Evolutionary conservation across 1,284 basidiomycete genomes (phyloP).

Genomic region (Austroboletus novae-zelandiae): DNA sequence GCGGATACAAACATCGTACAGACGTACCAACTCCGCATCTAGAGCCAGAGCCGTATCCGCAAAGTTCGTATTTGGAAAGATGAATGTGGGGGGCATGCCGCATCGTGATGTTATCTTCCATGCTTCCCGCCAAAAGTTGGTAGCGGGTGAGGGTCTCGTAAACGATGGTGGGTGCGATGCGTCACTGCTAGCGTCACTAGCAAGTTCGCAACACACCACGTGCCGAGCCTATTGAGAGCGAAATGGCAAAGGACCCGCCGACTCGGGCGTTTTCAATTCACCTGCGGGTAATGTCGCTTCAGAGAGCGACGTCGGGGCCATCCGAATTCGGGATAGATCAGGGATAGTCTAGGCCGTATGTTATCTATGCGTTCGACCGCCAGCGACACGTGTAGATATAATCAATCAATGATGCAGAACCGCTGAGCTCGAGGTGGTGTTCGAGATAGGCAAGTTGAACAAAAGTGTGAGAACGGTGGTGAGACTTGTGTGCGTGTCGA

Average conservation of each 20-base stretch:
- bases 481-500: background rate
- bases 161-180: conserved; percentile 3
- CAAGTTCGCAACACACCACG: background rate
- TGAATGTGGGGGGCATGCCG: conserved; percentile 5
- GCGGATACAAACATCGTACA: background rate
- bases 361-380: background rate
- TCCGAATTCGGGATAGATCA: background rate
- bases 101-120: conserved; percentile 15
- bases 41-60: background rate
- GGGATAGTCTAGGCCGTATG: background rate
- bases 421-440: background rate
- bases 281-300: background rate
- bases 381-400: conserved; percentile 1
- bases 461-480: conserved; percentile 21
- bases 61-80: conserved; percentile 24
- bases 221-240: background rate
- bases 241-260: background rate
- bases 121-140: conserved; percentile 14
- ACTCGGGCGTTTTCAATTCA: background rate
- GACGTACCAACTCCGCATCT: conserved; percentile 7
- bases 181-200: too few relatives aligned
- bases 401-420: background rate
- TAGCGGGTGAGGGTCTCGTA: conserved; percentile 22
- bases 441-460: conserved; percentile 18
- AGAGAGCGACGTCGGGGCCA: background rate